Percentiles rank a stretch among this genome's conserved stretches.
Conservation (phyloP, 441 rosid genomes). For the Melastoma candidum region DNA sequence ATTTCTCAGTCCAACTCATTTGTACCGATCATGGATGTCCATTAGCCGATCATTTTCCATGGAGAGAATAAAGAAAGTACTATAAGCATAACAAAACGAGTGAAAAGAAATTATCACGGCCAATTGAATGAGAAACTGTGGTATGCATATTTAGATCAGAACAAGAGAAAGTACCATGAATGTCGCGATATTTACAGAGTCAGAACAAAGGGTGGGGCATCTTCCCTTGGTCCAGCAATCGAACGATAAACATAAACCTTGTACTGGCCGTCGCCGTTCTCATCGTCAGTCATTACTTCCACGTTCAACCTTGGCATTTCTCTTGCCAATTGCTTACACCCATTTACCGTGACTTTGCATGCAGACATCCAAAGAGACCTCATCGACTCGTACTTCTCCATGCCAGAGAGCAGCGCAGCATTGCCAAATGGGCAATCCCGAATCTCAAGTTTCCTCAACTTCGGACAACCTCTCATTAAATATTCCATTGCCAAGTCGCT, state of each 20-base stretch:
- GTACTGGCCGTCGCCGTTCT: constrained; percentile 40
- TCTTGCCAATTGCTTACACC: constrained; percentile 40
- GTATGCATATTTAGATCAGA: no score
- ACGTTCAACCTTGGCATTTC: constrained; percentile 60
- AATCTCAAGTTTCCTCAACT: constrained; percentile 60
- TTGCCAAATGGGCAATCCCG: constrained; percentile 68
- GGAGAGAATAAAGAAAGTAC: no score
- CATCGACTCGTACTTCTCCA: constrained; percentile 62
- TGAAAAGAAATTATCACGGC: no score
- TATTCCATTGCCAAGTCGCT: constrained; percentile 58
- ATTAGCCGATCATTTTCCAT: no score
- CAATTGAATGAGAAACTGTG: no score
- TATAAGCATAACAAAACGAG: no score
- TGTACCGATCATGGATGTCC: no score
- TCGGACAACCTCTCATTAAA: constrained; percentile 49
- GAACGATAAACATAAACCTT: constrained; percentile 57
- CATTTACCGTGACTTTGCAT: constrained; percentile 50
- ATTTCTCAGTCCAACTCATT: no score
- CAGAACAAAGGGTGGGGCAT: no score
- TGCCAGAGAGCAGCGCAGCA: constrained; percentile 44
- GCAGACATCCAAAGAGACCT: constrained; percentile 76
- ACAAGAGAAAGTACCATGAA: no score
- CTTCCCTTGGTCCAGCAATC: constrained; percentile 52
- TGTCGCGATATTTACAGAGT: no score
- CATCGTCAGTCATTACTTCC: constrained; percentile 63